Percentiles rank a stretch among this genome's conserved stretches.
Conservation (phyloP, 179 eudicot species). For the Gypsophila paniculata region DNA sequence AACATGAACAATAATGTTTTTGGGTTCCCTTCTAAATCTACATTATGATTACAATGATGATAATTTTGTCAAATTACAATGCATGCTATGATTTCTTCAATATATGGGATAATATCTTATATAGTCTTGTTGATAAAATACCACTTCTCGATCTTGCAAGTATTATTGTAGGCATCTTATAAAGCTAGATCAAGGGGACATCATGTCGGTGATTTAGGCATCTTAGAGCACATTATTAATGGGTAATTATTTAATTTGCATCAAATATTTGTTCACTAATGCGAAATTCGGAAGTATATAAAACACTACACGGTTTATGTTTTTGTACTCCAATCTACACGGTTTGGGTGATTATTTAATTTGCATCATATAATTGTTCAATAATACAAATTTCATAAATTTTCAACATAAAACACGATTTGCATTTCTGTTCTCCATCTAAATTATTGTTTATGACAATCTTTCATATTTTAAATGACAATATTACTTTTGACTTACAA, state of each 20-base stretch:
- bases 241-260: neutral
- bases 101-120: neutral
- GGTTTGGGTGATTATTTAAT: no score
- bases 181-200: neutral
- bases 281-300: no score
- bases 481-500: no score
- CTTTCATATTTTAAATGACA: no score
- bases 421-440: no score
- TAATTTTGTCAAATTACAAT: neutral
- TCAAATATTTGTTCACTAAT: neutral
- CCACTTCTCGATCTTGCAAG: conserved; percentile 9
- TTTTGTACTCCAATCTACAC: no score
- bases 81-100: neutral
- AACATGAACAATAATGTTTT: neutral
- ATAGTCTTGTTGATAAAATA: neutral
- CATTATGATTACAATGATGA: neutral
- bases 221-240: neutral
- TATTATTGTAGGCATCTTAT: neutral
- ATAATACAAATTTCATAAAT: no score
- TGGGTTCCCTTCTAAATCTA: neutral
- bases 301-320: no score
- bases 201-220: conserved; percentile 21
- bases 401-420: no score
- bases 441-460: no score
- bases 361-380: no score